Conservation (phyloP, 768 basidiomycete genomes). For the Pisolithus microcarpus region DNA sequence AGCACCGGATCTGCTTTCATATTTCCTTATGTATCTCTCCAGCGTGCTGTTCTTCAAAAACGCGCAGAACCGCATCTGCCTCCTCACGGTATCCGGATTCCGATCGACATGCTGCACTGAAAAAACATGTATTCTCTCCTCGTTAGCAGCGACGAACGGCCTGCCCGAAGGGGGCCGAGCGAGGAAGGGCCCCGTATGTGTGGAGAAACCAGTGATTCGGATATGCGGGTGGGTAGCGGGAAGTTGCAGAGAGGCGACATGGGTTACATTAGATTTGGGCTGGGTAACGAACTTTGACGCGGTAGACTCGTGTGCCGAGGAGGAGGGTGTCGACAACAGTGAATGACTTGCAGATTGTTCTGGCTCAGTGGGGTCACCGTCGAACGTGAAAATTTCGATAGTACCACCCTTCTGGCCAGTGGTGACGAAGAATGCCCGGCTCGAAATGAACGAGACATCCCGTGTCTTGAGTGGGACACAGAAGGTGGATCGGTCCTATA, state of each 20-base stretch:
- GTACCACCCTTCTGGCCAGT: conserved; percentile 26
- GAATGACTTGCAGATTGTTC: too few species aligned
- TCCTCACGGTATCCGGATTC: conserved; percentile 1
- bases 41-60: conserved; percentile 29
- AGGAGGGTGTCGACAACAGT: too few species aligned
- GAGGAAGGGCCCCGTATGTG: conserved; percentile 31
- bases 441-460: conserved; percentile 44
- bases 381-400: conserved; percentile 39
- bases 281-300: background rate
- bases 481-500: background rate
- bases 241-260: conserved; percentile 14
- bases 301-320: background rate
- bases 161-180: conserved; percentile 17
- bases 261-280: conserved; percentile 4
- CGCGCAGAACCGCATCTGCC: conserved; percentile 15
- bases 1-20: background rate
- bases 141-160: conserved; percentile 22
- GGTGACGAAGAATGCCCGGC: conserved; percentile 39
- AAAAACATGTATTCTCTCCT: conserved; percentile 16
- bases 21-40: conserved; percentile 11
- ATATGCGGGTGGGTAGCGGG: conserved; percentile 7
- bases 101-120: conserved; percentile 17
- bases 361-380: conserved; percentile 4
- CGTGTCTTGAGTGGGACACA: conserved; percentile 23
- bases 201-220: conserved; percentile 13